Evolutionary conservation across 1,284 basidiomycete species (phyloP), one percentile per base, ranked within the genome.

Genomic region (Cutaneotrichosporon sp.): DNA sequence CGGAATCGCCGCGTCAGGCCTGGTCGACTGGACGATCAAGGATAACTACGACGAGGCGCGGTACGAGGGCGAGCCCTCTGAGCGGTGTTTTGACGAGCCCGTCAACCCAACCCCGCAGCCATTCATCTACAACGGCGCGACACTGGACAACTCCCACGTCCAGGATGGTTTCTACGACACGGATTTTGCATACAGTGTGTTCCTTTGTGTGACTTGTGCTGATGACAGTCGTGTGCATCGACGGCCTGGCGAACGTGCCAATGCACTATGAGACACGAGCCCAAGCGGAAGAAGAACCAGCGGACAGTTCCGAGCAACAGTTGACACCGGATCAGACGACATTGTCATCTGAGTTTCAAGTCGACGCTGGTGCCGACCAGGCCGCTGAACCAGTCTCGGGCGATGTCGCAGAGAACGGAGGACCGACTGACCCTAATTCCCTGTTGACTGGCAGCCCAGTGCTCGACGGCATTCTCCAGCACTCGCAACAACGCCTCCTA

Each of bases 151-250:
- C 1, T 68, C 68, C 22, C 51, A 58, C 0, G 56, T 74, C 29
- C 75, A 76, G 54, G 43, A 53, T 12, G 72, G 66, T 6, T 76
- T 76, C 47, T 56, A 65, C n/a, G 65, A 75, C 50, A 62, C 64
- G 10, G 64, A 70, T 22, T 74, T 76, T 58, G 65, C 72, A 16
- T 76, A 76, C 59, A 58, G 75, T 76, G 42, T 52, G 75, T 68
- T 24, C 9, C 12, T 12, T 17, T 3, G n/a, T 16, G 4, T 26
- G 17, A 1, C 4, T 2, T 16, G 14, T 2, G 42, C 46, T 47
- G 12, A 52, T 48, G 17, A 10, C 52, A 72, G 70, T 70, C 27
- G 69, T 67, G 14, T 70, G 66, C 44, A 67, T 67, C 10, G 67
- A 68, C 32, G 66, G 67, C 5, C 16, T 60, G 6, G 60, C 61